Percentiles rank a stretch among this genome's conserved stretches.
Conservation (phyloP, 139 green algal species). For the Nannochloris sp. region DNA sequence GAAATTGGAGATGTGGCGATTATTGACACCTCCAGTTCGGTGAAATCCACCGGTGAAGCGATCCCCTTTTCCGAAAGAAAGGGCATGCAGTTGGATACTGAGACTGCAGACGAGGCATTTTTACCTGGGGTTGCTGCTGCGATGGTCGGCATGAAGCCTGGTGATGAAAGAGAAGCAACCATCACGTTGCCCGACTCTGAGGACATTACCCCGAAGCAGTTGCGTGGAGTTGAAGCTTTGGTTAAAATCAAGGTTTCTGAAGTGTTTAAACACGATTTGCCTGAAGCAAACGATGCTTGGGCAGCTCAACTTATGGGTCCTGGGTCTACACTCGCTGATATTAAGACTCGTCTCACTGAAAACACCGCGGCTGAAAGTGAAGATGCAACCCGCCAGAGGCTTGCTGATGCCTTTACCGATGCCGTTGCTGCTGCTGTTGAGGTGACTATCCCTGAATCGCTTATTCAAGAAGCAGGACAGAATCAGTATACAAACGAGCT, state of each 20-base stretch:
- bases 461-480: conserved; percentile 30
- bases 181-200: conserved; percentile 23
- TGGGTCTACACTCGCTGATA: conserved; percentile 3
- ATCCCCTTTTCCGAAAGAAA: conserved; percentile 12
- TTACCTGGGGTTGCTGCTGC: conserved; percentile 18
- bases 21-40: conserved; percentile 24
- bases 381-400: background rate
- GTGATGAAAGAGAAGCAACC: conserved; percentile 19
- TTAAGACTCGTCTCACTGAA: conserved; percentile 9
- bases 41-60: conserved; percentile 13
- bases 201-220: conserved; percentile 11
- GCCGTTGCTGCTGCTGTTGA: conserved; percentile 29
- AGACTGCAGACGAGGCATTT: conserved; percentile 31
- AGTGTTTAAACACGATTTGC: conserved; percentile 43
- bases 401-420: conserved; percentile 24
- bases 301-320: conserved; percentile 3
- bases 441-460: conserved; percentile 28
- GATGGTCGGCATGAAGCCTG: conserved; percentile 32
- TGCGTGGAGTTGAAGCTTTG: conserved; percentile 21
- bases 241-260: conserved; percentile 37
- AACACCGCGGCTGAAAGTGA: background rate
- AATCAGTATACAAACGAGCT: conserved; percentile 39
- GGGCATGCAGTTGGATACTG: conserved; percentile 42
- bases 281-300: conserved; percentile 34
- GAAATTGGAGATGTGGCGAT: conserved; percentile 37